Base-by-base conservation (phyloP, 1,284 basidiomycete species). In the Melampsora americana region DNA sequence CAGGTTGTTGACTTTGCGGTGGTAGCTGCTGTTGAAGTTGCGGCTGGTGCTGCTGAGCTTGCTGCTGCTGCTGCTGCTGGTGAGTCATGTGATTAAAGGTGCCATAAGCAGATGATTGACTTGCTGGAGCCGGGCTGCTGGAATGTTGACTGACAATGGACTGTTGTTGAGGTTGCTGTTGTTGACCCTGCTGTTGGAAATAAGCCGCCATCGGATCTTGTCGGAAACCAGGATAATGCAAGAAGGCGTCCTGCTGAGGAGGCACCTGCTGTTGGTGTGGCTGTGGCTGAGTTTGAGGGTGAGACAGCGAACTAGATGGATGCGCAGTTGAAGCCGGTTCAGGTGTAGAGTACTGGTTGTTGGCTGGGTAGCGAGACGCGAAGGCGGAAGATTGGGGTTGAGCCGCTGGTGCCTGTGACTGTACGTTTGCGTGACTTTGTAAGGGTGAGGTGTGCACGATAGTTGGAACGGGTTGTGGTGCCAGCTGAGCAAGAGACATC, bases 51-150 rank as follows among this genome's bases (percentile, higher is more conserved):
- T 48, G 46, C 46, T 48, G 46, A 11, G 11, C 11, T 60, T 60
- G 56, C 56, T n/a, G 56, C 23, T 60, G 56, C 26, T 61, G 60
- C 16, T 26, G 60, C 56, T 28, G 23, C 30, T 61, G 60, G 46
- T 75, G 73, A 42, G 30, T 75, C 66, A 75, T 68, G 32, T 75
- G 73, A 60, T 61, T 68, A 23, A 75, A 75, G 0, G 73, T 23
- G 44, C 73, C 66, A 28, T 75, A 75, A 30, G 65, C 66, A 20
- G 73, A 56, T 42, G 65, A n/a, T 50, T 68, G 66, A 44, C 66
- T 68, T 9, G 73, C 66, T 26, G 73, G 65, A 42, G 60, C 66
- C 12, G 73, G 73, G 59, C 73, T 75, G 30, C 26, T 32, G 14
- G 73, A 68, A 32, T 75, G 73, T 53, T 75, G 73, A 62, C 64